phyloP scores from a whole-genome alignment of 495 filamentous ascomycete genomes.

The Xylaria sp. region DNA sequence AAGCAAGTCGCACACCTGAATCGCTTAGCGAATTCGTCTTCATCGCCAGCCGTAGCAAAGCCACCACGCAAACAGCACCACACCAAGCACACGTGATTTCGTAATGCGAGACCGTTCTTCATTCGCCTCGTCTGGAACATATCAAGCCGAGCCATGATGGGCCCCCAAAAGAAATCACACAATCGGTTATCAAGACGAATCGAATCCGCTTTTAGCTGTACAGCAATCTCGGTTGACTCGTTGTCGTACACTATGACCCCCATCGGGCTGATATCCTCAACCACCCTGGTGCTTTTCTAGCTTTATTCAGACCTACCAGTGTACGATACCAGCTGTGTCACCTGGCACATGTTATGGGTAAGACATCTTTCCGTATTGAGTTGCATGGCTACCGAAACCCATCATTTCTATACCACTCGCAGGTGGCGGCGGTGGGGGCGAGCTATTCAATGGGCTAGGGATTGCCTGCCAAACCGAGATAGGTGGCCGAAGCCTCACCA shows the following conservation, averaged over 20 bases:
- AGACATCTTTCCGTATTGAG: constrained; percentile 9
- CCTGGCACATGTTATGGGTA: not conserved
- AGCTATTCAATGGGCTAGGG: not conserved
- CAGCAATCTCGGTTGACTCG: constrained; percentile 18
- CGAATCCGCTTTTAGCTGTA: constrained; percentile 7
- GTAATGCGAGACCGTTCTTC: not conserved
- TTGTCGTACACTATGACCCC: constrained; percentile 6
- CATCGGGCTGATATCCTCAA: not conserved
- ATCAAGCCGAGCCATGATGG: not conserved
- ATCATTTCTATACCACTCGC: not conserved
- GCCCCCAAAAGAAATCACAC: not conserved
- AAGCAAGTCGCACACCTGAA: constrained; percentile 4
- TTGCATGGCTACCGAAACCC: not conserved
- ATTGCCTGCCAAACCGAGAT: not conserved
- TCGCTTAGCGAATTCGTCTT: constrained; percentile 19
- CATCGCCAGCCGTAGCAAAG: constrained; percentile 18
- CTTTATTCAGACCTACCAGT: not conserved
- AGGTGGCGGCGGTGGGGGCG: not conserved
- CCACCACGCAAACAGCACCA: constrained; percentile 5
- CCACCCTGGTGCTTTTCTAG: not conserved
- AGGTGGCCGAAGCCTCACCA: not conserved
- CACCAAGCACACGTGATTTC: constrained; percentile 7
- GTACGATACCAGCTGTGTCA: not conserved
- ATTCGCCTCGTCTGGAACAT: not conserved
- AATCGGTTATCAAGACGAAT: constrained; percentile 20